A percentile compares a stretch with the other conserved stretches of the same genome.
These are phyloP conservation scores for Meyerozyma smithsonii DNA, from an alignment of 1,139 yeast genomes.

Conservation along the genomic window DNA sequence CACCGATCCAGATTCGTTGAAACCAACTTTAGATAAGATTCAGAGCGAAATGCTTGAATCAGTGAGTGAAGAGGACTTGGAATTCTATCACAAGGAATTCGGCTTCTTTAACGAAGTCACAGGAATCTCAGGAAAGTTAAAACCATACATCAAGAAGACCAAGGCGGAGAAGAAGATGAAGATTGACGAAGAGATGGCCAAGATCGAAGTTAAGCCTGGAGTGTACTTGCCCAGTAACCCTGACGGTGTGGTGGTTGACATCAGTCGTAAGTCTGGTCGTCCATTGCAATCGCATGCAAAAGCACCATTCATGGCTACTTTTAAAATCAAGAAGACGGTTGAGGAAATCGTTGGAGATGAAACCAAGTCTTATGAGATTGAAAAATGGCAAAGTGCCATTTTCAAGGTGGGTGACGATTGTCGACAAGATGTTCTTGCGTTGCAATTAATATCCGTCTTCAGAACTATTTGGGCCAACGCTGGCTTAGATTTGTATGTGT, in stretches of 20 bases:
- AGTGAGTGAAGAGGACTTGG: constrained; percentile 57
- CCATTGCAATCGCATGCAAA: constrained; percentile 99
- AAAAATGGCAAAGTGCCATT: constrained; percentile 89
- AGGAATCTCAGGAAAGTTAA: constrained; percentile 86
- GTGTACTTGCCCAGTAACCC: constrained; percentile 96
- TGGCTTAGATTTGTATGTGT: constrained; percentile 87
- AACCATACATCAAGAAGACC: constrained; percentile 87
- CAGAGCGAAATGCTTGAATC: constrained; percentile 59
- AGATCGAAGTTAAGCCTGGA: constrained; percentile 71
- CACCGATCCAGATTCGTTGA: constrained; percentile 70
- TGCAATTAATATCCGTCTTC: constrained; percentile 88
- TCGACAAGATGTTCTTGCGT: constrained; percentile 92
- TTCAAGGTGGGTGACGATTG: constrained; percentile 99
- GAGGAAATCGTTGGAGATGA: constrained; percentile 41
- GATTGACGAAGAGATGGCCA: constrained; percentile 93
- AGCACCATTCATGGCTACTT: constrained; percentile 97
- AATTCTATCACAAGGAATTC: constrained; percentile 79
- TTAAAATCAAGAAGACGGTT: constrained; percentile 66
- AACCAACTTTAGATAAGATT: constrained; percentile 78
- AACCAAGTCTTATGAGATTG: constrained; percentile 28
- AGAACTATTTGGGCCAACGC: constrained; percentile 84
- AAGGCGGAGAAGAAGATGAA: constrained; percentile 95
- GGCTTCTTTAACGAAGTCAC: constrained; percentile 89
- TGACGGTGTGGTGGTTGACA: constrained; percentile 89
- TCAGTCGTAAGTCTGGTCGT: constrained; percentile 85